Evolutionary conservation across 352 stramenopile species (phyloP), one percentile per base, ranked within the genome.

Genomic region (Pythium inflatum): DNA sequence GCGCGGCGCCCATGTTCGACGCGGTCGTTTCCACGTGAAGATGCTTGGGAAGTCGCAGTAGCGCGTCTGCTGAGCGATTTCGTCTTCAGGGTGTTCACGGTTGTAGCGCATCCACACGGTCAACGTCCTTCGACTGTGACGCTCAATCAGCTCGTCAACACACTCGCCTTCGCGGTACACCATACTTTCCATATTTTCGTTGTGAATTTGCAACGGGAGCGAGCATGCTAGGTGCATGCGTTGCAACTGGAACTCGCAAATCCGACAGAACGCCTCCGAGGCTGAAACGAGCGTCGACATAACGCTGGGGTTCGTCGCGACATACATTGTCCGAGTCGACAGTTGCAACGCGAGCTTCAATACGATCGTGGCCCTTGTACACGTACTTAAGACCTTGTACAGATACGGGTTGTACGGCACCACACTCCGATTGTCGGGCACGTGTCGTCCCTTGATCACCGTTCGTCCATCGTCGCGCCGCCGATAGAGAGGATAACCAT

Each of bases 341-440:
- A 43, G 36, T 16, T 16, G 36, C 36, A 43, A 43, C 9, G 36
- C 36, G 16, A 43, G 36, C 36, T 43, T 43, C 36, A 49, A 12
- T 60, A 7, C 51, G 51, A n/a, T 46, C 51, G 20, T 22, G 13
- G 8, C 51, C 51, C 30, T 60, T 60, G n/a, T 57, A 57, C 11
- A 57, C 5, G 49, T 40, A 57, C n/a, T n/a, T n/a, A n/a, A n/a
- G n/a, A n/a, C n/a, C 49, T 57, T 40, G 49, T 57, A 57, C 5
- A 57, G 30, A 14, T 41, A 57, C 28, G 76, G 66, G 46, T 87
- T 90, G 71, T 91, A 90, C 6, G 80, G 78, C 0, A 91, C 81
- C 3, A 90, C 78, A 74, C 71, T 82, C 18, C 63, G 62, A 31
- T 85, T 88, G 6, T 64, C 36, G 1, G 68, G 25, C 45, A 51